Base-by-base conservation (phyloP, 345 rosid genomes). In the Gossypium ekmanianum region DNA sequence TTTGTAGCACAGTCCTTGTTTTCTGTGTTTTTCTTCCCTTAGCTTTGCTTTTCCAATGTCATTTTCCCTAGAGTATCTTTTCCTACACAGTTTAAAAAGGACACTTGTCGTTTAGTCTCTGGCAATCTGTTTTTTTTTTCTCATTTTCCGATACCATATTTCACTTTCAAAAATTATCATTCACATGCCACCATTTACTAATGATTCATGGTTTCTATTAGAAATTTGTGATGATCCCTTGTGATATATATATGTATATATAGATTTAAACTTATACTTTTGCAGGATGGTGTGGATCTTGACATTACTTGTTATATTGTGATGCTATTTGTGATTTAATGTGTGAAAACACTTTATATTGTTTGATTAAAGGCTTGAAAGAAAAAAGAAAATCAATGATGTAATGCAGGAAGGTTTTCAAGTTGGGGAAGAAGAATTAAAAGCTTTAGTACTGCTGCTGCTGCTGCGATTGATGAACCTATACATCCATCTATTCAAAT, bases 391-490 rank as follows among this genome's bases (percentile, higher is more conserved):
- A 47, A 68, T 68, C 9, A 26, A 29, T 52, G 17, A 27, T 70
- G 26, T 17, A 29, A 50, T 70, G 73, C 61, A 70, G 73, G 73
- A n/a, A 11, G 26, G 52, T 17, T 51, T 51, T 52, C 73, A 3
- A 70, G 73, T 0, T 55, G 66, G 66, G 34, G 29, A 73, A 67
- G 77, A 73, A 51, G 73, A 54, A 22, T 57, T 41, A 43, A 39
- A 18, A 52, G 80, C 34, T 68, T 56, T 26, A 51, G 57, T 26
- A 52, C 63, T 7, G 18, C 75, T 61, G 18, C 75, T 61, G 18
- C 75, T 61, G 64, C 71, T 66, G 61, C 78, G 45, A n/a, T 26
- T 44, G 76, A 75, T 71, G 75, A 45, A 34, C 78, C 78, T 27
- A 62, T 56, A 24, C 47, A 11, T 18, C 82, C 82, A 11, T 61